phyloP scores from a whole-genome alignment of 345 rosid species.

The Iberis pinnata region DNA sequence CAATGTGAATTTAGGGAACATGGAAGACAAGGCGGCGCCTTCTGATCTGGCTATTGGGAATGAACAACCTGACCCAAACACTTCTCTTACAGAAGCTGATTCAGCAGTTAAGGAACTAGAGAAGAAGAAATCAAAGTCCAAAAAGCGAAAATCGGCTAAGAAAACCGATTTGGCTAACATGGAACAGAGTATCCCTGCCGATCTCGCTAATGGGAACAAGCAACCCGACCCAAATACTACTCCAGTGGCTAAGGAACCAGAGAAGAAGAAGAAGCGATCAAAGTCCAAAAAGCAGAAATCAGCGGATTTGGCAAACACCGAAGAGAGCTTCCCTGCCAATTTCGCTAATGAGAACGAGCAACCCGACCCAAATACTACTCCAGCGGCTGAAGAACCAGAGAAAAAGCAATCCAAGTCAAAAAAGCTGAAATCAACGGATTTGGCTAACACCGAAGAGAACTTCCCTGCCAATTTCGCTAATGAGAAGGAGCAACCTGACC shows the following conservation, averaged over 20 bases:
- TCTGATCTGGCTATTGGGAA: not conserved
- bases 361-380: constrained; percentile 6
- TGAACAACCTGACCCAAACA: constrained; percentile 9
- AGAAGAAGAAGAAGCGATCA: constrained; percentile 14
- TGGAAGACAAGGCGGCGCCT: constrained; percentile 1
- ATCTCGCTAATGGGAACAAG: not conserved
- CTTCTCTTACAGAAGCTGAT: constrained; percentile 6
- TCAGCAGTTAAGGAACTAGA: not conserved
- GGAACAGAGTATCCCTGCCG: constrained; percentile 8
- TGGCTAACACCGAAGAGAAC: constrained; percentile 17
- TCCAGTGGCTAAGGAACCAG: not conserved
- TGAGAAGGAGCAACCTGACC: not conserved
- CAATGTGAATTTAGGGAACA: constrained; percentile 6
- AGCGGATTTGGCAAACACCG: constrained; percentile 15
- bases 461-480: not conserved
- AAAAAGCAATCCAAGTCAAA: not conserved
- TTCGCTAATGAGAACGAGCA: not conserved
- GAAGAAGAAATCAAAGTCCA: constrained; percentile 8
- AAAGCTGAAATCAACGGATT: not conserved
- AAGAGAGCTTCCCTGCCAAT: constrained; percentile 4
- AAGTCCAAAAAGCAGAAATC: not conserved
- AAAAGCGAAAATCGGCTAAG: constrained; percentile 19
- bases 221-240: constrained; percentile 11
- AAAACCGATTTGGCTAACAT: no score
- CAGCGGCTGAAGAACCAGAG: constrained; percentile 12